These are phyloP conservation scores for Endocalyx cinctus DNA, from an alignment of 2,329 filamentous ascomycete genomes.

Conservation along the genomic window DNA sequence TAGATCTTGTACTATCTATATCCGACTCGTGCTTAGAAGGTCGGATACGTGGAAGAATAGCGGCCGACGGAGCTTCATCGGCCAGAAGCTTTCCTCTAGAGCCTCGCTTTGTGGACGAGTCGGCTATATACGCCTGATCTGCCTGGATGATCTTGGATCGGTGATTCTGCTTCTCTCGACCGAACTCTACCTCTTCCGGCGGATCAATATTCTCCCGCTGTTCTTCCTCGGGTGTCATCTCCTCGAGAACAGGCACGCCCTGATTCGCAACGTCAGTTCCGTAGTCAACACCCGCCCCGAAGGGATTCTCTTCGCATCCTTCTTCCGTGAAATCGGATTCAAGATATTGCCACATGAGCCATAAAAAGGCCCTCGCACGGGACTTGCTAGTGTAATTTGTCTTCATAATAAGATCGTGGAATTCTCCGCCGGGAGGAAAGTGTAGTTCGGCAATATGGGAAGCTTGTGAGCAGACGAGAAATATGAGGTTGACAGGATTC, in stretches of 20 bases:
- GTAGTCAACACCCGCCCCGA: slow-evolving; percentile 68
- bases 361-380: slow-evolving; percentile 83
- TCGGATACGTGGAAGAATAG: slow-evolving; percentile 58
- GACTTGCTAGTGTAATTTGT: slow-evolving; percentile 76
- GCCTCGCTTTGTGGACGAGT: slow-evolving; percentile 55
- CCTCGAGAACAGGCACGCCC: slow-evolving; percentile 62
- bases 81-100: slow-evolving; percentile 31
- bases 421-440: slow-evolving; percentile 79
- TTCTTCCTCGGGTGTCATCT: slow-evolving; percentile 62
- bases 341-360: slow-evolving; percentile 99
- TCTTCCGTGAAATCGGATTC: slow-evolving; percentile 92
- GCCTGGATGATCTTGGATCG: slow-evolving; percentile 70
- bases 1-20: slow-evolving; percentile 48
- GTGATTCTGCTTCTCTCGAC: slow-evolving; percentile 60
- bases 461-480: slow-evolving; percentile 85
- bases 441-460: slow-evolving; percentile 90
- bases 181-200: slow-evolving; percentile 36
- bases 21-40: slow-evolving; percentile 59
- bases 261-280: slow-evolving; percentile 61
- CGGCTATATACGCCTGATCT: slow-evolving; percentile 65
- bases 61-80: slow-evolving; percentile 49
- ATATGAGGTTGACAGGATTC: slow-evolving; percentile 96
- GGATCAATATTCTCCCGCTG: slow-evolving; percentile 71
- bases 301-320: slow-evolving; percentile 85
- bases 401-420: slow-evolving; percentile 95